Evolutionary conservation across 192 early-diverging fungal species (phyloP), one percentile per base, ranked within the genome.

Genomic region (Tieghemiomyces parasiticus): DNA sequence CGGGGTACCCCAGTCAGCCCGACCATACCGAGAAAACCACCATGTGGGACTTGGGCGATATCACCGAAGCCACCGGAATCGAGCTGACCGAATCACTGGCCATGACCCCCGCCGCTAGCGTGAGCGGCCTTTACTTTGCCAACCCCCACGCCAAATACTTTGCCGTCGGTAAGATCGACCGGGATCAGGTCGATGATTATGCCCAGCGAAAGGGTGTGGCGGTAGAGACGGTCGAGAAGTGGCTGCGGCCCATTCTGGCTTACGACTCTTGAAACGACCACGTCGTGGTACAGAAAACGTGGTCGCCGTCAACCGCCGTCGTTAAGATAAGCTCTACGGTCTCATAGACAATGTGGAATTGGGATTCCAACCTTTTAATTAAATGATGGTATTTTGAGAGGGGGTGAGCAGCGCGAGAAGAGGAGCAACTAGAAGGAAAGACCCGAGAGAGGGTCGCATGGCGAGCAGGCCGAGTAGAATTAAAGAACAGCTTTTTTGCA

Each of bases 1-100:
- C 91, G 1, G 93, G 91, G 25, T 96, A 96, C 65, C 93, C 93
- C 28, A 90, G 83, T 26, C 93, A 96, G 67, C 93, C 93, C 16
- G 93, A 96, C 61, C 93, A 96, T 67, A 86, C 88, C 0, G 93
- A 96, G 69, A 96, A 96, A 78, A 63, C 64, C 58, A 89, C 88
- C 28, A 93, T 96, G 89, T 96, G 93, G 93, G 74, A 86, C 28
- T 58, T 96, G 44, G 85, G 82, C 63, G 77, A 89, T 51, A 86
- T 93, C 68, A 71, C 76, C 30, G 80, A 84, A 65, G 61, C 78
- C 59, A 91, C 88, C 12, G 90, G 88, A 14, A 93, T 96, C 60
- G 79, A 74, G 35, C 73, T 96, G 60, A 96, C 93, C n/a, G 93
- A 96, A 61, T 86, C 82, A 20, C 69, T 93, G 70, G 91, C 91